These are phyloP conservation scores for Verticillium klebahnii DNA, from an alignment of 2,329 filamentous ascomycete species.

Conservation along the genomic window DNA sequence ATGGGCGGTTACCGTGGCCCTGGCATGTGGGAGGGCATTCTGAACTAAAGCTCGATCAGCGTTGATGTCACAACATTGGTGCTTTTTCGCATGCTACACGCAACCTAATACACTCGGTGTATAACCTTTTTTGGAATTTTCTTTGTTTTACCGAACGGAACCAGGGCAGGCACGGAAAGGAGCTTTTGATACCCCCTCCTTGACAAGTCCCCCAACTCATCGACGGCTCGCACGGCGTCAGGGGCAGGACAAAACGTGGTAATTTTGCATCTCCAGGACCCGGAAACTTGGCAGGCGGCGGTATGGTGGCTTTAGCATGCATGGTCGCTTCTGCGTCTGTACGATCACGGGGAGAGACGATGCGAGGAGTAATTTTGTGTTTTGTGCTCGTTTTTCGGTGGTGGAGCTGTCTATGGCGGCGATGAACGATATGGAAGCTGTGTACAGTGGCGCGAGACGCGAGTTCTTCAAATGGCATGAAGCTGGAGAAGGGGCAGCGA, in stretches of 20 bases:
- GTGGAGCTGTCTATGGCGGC: not conserved
- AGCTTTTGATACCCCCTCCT: slow-evolving; percentile 22
- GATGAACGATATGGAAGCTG: not conserved
- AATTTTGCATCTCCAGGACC: slow-evolving; percentile 35
- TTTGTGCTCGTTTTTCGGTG: slow-evolving; percentile 2
- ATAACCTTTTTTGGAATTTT: not conserved
- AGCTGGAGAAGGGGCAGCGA: not conserved
- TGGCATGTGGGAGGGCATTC: slow-evolving; percentile 64
- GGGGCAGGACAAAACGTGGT: slow-evolving; percentile 34
- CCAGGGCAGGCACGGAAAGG: slow-evolving; percentile 21
- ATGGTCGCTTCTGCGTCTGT: slow-evolving; percentile 10
- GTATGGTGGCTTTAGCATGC: slow-evolving; percentile 11
- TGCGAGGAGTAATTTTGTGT: slow-evolving; percentile 1
- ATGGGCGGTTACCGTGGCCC: slow-evolving; percentile 48
- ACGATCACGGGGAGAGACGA: slow-evolving; percentile 11
- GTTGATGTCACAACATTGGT: not conserved
- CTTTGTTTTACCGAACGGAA: slow-evolving; percentile 15
- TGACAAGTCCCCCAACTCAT: slow-evolving; percentile 25
- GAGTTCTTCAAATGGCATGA: not conserved
- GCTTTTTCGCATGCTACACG: not conserved
- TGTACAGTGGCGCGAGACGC: not conserved
- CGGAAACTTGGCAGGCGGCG: slow-evolving; percentile 24
- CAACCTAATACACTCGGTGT: slow-evolving; percentile 2
- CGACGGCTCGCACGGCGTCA: slow-evolving; percentile 26
- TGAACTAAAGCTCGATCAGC: slow-evolving; percentile 37